Conservation (phyloP, 139 green algal species). For the Auxenochlorella protothecoides region DNA sequence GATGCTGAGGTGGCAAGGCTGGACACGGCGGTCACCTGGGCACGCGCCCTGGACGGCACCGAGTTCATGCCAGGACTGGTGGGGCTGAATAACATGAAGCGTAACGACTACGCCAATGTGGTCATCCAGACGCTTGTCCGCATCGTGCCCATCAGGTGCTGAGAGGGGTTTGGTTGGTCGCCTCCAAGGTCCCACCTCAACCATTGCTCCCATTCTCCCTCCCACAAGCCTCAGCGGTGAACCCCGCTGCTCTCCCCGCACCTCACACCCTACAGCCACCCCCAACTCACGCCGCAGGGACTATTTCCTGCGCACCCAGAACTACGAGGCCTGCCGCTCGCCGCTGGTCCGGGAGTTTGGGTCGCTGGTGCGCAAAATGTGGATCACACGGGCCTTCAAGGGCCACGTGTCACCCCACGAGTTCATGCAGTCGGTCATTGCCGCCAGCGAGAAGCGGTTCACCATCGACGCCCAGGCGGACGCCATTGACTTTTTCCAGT, state of each 20-base stretch:
- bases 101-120: conserved; percentile 91
- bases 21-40: conserved; percentile 62
- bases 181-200: no score
- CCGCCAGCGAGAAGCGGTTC: conserved; percentile 73
- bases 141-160: conserved; percentile 46
- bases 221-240: no score
- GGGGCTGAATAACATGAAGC: conserved; percentile 92
- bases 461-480: conserved; percentile 72
- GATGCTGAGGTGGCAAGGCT: conserved; percentile 22
- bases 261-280: conserved; percentile 1
- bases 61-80: conserved; percentile 95
- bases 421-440: conserved; percentile 90
- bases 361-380: conserved; percentile 90
- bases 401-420: conserved; percentile 90
- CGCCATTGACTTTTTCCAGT: conserved; percentile 83
- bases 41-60: conserved; percentile 78
- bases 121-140: conserved; percentile 53
- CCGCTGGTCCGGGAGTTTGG: conserved; percentile 76
- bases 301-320: conserved; percentile 77
- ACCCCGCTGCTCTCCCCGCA: not conserved
- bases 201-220: no score
- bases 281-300: conserved; percentile 37
- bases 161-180: no score
- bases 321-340: conserved; percentile 49
- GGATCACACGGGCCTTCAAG: conserved; percentile 94